phyloP scores from a whole-genome alignment of 208 protist species.

The Leishmania braziliensis region DNA sequence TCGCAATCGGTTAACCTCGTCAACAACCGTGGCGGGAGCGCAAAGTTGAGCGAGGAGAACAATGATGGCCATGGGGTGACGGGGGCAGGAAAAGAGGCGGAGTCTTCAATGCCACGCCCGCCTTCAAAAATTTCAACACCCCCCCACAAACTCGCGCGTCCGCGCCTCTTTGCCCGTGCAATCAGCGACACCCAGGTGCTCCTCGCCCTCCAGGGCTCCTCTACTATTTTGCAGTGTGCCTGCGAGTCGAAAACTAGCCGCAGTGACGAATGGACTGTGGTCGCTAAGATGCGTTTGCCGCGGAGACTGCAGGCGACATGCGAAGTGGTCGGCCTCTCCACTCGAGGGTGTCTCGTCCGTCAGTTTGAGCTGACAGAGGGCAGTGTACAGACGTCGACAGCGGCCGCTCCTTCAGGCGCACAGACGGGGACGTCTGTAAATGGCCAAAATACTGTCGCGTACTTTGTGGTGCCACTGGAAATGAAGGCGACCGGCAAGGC shows the following conservation, averaged over 20 bases:
- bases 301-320: slow-evolving; percentile 11
- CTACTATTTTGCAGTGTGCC: slow-evolving; percentile 30
- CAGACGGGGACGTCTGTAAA: too few relatives aligned
- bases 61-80: not conserved
- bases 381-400: not conserved
- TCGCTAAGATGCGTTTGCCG: slow-evolving; percentile 29
- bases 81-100: not conserved
- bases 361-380: not conserved
- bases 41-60: not conserved
- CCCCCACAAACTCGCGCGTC: not conserved
- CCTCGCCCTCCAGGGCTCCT: slow-evolving; percentile 29
- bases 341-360: slow-evolving; percentile 12
- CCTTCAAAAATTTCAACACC: not conserved
- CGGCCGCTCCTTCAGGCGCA: not conserved
- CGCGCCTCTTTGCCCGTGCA: slow-evolving; percentile 7
- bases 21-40: not conserved
- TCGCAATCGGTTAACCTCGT: slow-evolving; percentile 11
- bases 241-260: slow-evolving; percentile 23
- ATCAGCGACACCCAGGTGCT: slow-evolving; percentile 41
- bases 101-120: not conserved
- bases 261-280: slow-evolving; percentile 12
- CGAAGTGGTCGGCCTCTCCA: slow-evolving; percentile 24
- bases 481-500: slow-evolving; percentile 21
- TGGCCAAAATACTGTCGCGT: not conserved
- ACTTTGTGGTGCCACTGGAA: slow-evolving; percentile 26